phyloP scores from a whole-genome alignment of 2,329 filamentous ascomycete species.

The Cladosporium sp. region DNA sequence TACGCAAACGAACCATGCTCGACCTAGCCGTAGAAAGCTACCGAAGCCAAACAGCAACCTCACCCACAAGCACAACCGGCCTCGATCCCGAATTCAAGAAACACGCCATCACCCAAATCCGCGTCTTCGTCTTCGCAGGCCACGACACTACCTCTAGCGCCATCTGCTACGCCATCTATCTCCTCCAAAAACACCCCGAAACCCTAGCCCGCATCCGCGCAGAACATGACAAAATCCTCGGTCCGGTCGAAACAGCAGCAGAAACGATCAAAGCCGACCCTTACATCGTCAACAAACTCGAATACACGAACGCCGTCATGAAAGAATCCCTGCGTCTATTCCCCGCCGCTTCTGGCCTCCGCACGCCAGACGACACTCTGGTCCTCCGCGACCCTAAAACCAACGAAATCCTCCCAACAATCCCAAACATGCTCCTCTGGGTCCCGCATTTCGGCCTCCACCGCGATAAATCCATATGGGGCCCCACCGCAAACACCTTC shows the following conservation, averaged over 20 bases:
- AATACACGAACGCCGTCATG: slow-evolving; percentile 53
- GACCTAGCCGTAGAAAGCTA: slow-evolving; percentile 39
- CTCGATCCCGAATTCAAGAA: slow-evolving; percentile 38
- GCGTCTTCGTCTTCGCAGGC: slow-evolving; percentile 43
- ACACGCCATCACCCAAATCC: slow-evolving; percentile 36
- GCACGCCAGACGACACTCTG: slow-evolving; percentile 35
- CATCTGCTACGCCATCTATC: slow-evolving; percentile 39
- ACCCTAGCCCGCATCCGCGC: slow-evolving; percentile 38
- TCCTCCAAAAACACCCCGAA: slow-evolving; percentile 37
- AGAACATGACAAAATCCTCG: slow-evolving; percentile 53
- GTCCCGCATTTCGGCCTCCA: slow-evolving; percentile 40
- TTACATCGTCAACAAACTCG: slow-evolving; percentile 50
- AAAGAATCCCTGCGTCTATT: slow-evolving; percentile 56
- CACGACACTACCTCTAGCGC: slow-evolving; percentile 41
- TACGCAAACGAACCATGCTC: slow-evolving; percentile 27
- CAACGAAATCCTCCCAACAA: slow-evolving; percentile 44
- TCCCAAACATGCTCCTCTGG: slow-evolving; percentile 46
- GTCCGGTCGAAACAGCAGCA: slow-evolving; percentile 29
- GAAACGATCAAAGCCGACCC: slow-evolving; percentile 45
- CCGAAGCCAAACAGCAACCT: slow-evolving; percentile 30
- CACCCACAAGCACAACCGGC: slow-evolving; percentile 19
- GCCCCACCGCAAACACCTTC: slow-evolving; percentile 42
- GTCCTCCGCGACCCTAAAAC: slow-evolving; percentile 44
- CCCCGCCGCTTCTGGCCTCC: slow-evolving; percentile 47
- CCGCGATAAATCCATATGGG: slow-evolving; percentile 40